phyloP scores from a whole-genome alignment of 257 asterid genomes.

The Cordia subcordata region DNA sequence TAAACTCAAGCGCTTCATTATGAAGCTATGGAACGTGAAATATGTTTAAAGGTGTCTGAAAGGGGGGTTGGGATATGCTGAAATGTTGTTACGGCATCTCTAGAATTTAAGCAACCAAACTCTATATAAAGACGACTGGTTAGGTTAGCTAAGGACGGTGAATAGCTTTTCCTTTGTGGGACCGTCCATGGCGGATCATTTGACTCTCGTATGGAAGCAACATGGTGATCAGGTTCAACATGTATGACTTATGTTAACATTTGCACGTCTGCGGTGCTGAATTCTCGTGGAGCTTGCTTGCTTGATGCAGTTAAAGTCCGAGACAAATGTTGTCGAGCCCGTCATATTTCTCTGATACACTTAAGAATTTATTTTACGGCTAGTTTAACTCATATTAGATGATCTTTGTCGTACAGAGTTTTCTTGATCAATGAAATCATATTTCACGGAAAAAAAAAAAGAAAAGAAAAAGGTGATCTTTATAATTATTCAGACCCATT shows the following conservation, averaged over 20 bases:
- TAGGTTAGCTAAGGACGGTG: not conserved
- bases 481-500: too few relatives aligned
- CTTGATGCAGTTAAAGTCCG: not conserved
- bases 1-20: not conserved
- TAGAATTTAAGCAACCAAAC: not conserved
- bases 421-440: too few relatives aligned
- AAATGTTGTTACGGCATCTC: not conserved
- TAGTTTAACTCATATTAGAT: too few relatives aligned
- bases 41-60: not conserved
- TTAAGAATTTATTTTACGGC: too few relatives aligned
- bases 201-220: not conserved
- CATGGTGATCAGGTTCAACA: not conserved
- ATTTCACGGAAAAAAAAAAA: too few relatives aligned
- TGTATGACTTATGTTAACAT: not conserved
- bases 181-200: not conserved
- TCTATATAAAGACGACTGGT: not conserved
- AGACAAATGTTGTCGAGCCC: too few relatives aligned
- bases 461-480: too few relatives aligned
- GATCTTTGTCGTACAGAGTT: too few relatives aligned
- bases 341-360: too few relatives aligned
- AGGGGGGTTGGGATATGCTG: not conserved
- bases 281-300: not conserved
- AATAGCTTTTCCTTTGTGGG: not conserved
- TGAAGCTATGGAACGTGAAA: not conserved
- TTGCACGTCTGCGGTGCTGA: not conserved